phyloP scores from a whole-genome alignment of 1,284 basidiomycete species.

The Mycena citricolor region DNA sequence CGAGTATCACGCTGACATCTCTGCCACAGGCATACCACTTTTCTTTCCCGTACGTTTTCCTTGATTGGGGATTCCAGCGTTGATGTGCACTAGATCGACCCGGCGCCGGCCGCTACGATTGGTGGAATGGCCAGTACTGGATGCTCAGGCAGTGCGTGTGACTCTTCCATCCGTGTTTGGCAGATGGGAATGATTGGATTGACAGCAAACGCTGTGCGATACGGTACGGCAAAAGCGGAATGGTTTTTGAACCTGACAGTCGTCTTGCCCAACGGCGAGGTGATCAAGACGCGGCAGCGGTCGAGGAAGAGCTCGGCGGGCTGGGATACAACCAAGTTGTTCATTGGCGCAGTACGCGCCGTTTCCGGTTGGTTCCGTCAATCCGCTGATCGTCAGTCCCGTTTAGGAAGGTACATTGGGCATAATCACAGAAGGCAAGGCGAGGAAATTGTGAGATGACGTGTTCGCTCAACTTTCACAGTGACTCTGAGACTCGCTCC shows the following conservation, averaged over 20 bases:
- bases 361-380: too few species aligned
- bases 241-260: conserved; percentile 89
- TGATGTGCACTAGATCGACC: conserved; percentile 66
- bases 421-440: conserved; percentile 90
- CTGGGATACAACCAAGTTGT: conserved; percentile 88
- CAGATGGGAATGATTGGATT: not conserved
- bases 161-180: conserved; percentile 30
- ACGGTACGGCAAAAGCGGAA: conserved; percentile 81
- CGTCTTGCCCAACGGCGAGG: conserved; percentile 86
- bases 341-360: conserved; percentile 92
- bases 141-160: conserved; percentile 77
- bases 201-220: too few species aligned
- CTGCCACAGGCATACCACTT: conserved; percentile 57
- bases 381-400: too few species aligned
- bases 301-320: conserved; percentile 91
- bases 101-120: conserved; percentile 80
- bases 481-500: conserved; percentile 84
- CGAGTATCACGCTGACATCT: not conserved
- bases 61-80: not conserved
- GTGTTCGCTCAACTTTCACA: conserved; percentile 34
- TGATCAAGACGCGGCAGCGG: conserved; percentile 88
- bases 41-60: conserved; percentile 79
- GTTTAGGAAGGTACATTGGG: conserved; percentile 96
- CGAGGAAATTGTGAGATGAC: too few species aligned
- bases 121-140: conserved; percentile 92